Evolutionary conservation across 2,329 filamentous ascomycete genomes (phyloP).

Genomic region (Ophioceras dolichostomum): DNA sequence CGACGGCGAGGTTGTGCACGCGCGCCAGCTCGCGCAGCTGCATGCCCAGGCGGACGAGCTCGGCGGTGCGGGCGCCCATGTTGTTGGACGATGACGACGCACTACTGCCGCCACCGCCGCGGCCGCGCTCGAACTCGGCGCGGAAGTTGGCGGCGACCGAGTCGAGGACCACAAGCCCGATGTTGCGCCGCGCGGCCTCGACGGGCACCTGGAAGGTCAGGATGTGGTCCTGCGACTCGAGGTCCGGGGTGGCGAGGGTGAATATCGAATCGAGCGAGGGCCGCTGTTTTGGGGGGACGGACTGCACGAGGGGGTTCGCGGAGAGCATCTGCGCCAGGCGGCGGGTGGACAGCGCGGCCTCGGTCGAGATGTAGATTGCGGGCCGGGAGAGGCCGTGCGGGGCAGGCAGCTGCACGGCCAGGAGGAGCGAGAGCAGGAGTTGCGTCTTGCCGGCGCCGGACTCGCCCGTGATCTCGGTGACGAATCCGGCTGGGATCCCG

Average conservation of each 20-base stretch:
- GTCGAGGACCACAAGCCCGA: slow-evolving; percentile 79
- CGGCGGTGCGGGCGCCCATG: slow-evolving; percentile 64
- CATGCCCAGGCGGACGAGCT: slow-evolving; percentile 66
- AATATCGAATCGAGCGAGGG: slow-evolving; percentile 66
- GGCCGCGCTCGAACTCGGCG: slow-evolving; percentile 64
- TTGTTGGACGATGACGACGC: slow-evolving; percentile 22
- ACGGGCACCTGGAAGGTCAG: slow-evolving; percentile 86
- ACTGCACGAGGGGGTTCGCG: slow-evolving; percentile 47
- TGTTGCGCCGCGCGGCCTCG: slow-evolving; percentile 58
- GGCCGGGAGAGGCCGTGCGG: slow-evolving; percentile 58
- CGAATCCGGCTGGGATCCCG: slow-evolving; percentile 66
- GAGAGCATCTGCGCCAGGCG: slow-evolving; percentile 71
- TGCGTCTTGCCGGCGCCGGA: slow-evolving; percentile 94
- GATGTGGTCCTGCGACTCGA: slow-evolving; percentile 94
- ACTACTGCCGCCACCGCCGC: slow-evolving; percentile 16
- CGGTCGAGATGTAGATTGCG: slow-evolving; percentile 91
- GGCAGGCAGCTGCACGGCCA: slow-evolving; percentile 69
- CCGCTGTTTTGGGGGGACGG: slow-evolving; percentile 24
- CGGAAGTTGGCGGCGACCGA: slow-evolving; percentile 93
- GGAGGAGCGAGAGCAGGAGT: slow-evolving; percentile 72
- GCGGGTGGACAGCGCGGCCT: slow-evolving; percentile 69
- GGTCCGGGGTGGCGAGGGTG: slow-evolving; percentile 73
- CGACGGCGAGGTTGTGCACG: slow-evolving; percentile 64
- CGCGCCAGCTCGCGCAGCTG: slow-evolving; percentile 66
- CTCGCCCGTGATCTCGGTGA: slow-evolving; percentile 87